Evolutionary conservation across 208 protist species (phyloP).

Genomic region (Tetramitus jugosus): DNA sequence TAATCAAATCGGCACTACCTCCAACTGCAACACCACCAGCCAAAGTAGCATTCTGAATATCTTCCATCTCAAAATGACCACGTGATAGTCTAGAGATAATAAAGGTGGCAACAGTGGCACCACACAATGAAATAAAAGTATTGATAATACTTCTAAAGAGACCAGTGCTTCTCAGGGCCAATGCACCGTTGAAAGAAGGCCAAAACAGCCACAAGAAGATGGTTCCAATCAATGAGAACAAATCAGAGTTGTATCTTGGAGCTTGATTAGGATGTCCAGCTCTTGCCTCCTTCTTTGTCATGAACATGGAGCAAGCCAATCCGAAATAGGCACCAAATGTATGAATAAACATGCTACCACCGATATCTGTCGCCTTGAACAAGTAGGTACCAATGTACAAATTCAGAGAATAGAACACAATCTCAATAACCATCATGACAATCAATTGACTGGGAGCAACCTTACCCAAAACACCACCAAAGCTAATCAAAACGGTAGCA

Average conservation of each 20-base stretch:
- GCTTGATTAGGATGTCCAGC: slow-evolving; percentile 22
- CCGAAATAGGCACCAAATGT: slow-evolving; percentile 59
- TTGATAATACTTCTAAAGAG: slow-evolving; percentile 45
- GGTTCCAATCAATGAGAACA: slow-evolving; percentile 58
- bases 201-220: slow-evolving; percentile 62
- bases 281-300: neutral
- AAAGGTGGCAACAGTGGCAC: slow-evolving; percentile 34
- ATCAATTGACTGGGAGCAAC: slow-evolving; percentile 49
- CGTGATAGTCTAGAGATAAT: slow-evolving; percentile 31
- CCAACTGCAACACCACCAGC: slow-evolving; percentile 66
- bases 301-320: slow-evolving; percentile 38
- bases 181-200: slow-evolving; percentile 60
- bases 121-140: slow-evolving; percentile 48
- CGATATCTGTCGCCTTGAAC: slow-evolving; percentile 47
- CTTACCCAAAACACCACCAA: slow-evolving; percentile 59
- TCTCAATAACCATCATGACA: slow-evolving; percentile 45
- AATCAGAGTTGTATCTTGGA: slow-evolving; percentile 36
- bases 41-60: slow-evolving; percentile 61
- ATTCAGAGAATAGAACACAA: slow-evolving; percentile 52
- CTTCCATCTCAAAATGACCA: slow-evolving; percentile 41
- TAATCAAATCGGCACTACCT: slow-evolving; percentile 39
- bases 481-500: slow-evolving; percentile 17
- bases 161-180: slow-evolving; percentile 10
- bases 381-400: slow-evolving; percentile 30
- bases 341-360: slow-evolving; percentile 62